Percentiles rank a stretch among this genome's conserved stretches.
Evolutionary conservation across 257 asterid genomes (phyloP).

Genomic region (Asclepias syriaca): DNA sequence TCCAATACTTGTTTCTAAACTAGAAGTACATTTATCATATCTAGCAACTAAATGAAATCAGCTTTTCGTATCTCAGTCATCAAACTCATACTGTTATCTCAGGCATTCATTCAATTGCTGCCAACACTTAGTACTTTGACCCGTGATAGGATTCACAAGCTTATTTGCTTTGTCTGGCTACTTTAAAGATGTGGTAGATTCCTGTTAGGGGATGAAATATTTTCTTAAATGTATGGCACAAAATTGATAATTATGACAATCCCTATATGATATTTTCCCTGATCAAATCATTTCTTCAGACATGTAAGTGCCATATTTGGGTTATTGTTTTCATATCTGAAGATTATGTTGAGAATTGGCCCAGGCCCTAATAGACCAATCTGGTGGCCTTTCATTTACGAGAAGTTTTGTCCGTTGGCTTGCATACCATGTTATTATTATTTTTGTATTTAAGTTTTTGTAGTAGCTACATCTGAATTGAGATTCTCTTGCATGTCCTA

Average conservation of each 20-base stretch:
- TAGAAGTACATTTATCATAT: neutral
- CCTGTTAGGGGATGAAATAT: neutral
- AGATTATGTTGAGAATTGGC: neutral
- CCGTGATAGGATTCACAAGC: neutral
- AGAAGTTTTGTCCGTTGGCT: neutral
- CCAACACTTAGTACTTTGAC: neutral
- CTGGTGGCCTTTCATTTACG: neutral
- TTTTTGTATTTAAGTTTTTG: neutral
- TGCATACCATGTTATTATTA: neutral
- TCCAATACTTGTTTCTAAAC: neutral
- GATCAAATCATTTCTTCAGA: too few relatives aligned
- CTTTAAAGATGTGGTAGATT: neutral
- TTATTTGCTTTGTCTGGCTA: neutral
- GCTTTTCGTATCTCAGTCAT: neutral
- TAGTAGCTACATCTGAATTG: neutral
- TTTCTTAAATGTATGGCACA: neutral
- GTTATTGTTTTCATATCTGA: neutral
- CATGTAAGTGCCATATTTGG: neutral
- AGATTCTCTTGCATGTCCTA: neutral
- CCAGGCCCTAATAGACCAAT: conserved; percentile 2
- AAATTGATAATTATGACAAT: neutral
- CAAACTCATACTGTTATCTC: neutral
- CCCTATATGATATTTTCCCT: neutral
- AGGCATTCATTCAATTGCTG: neutral
- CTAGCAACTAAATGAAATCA: neutral